Evolutionary conservation across 805 yeast genomes (phyloP).

Genomic region (Jamesozyma spencerorum): DNA sequence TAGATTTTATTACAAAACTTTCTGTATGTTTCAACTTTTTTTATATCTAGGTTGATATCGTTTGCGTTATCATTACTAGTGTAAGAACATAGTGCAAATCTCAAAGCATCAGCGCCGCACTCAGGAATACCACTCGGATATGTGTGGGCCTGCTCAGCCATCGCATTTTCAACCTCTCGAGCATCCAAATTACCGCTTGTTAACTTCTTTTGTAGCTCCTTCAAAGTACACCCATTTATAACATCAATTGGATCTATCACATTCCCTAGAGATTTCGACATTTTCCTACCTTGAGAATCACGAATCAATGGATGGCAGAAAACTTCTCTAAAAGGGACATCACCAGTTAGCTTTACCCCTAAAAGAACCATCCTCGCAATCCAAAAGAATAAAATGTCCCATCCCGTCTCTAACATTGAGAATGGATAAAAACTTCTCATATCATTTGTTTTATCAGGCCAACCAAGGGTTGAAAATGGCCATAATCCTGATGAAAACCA

Average conservation of each 20-base stretch:
- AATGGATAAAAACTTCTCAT: constrained; percentile 73
- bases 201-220: constrained; percentile 67
- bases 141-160: constrained; percentile 71
- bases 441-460: constrained; percentile 77
- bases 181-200: constrained; percentile 75
- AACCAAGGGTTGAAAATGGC: constrained; percentile 93
- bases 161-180: constrained; percentile 73
- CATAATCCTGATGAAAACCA: constrained; percentile 98
- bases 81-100: constrained; percentile 95
- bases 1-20: constrained; percentile 97
- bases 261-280: constrained; percentile 96
- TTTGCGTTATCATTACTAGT: constrained; percentile 96
- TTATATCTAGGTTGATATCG: constrained; percentile 88
- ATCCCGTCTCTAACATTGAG: constrained; percentile 92
- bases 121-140: constrained; percentile 96
- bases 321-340: constrained; percentile 86
- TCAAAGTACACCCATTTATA: constrained; percentile 72
- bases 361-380: constrained; percentile 90
- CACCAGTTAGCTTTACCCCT: constrained; percentile 79
- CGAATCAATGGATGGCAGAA: constrained; percentile 98
- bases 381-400: constrained; percentile 99
- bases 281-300: constrained; percentile 96
- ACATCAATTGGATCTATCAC: constrained; percentile 94
- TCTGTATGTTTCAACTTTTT: constrained; percentile 95
- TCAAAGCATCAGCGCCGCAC: constrained; percentile 96